These are phyloP conservation scores for Quercus alba DNA, from an alignment of 306 rosid species.

Conservation along the genomic window DNA sequence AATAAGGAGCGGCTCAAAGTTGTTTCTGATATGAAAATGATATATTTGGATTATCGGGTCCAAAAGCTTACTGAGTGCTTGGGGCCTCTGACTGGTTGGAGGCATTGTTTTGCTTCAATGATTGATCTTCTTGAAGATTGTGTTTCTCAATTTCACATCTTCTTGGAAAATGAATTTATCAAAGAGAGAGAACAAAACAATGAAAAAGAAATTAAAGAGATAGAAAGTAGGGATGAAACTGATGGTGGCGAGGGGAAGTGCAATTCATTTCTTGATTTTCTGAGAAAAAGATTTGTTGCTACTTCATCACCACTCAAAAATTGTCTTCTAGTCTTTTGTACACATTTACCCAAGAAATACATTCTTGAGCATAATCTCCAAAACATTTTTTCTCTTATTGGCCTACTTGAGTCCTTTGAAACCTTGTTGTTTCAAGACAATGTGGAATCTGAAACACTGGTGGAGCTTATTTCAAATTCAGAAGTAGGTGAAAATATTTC, in stretches of 20 bases:
- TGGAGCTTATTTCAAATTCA: constrained; percentile 35
- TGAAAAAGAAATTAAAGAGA: neutral
- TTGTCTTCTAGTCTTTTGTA: constrained; percentile 42
- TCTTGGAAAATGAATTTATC: constrained; percentile 40
- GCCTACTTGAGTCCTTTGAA: constrained; percentile 38
- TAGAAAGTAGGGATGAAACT: constrained; percentile 10
- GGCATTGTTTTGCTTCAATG: constrained; percentile 48
- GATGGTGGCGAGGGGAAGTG: constrained; percentile 11
- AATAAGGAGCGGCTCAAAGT: constrained; percentile 58
- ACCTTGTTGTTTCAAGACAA: constrained; percentile 29
- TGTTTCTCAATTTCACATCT: constrained; percentile 54
- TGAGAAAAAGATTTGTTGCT: constrained; percentile 40
- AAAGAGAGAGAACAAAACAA: constrained; percentile 12
- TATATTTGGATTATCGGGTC: constrained; percentile 63
- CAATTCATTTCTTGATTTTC: constrained; percentile 54
- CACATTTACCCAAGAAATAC: constrained; percentile 50
- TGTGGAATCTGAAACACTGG: constrained; percentile 31
- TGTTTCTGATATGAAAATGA: constrained; percentile 45
- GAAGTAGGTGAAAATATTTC: constrained; percentile 12
- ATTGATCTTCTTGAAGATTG: constrained; percentile 56
- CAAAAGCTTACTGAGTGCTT: constrained; percentile 40
- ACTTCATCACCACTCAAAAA: constrained; percentile 27
- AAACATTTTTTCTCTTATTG: constrained; percentile 27
- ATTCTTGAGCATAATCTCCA: constrained; percentile 30
- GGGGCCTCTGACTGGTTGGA: constrained; percentile 50